phyloP scores from a whole-genome alignment of 805 yeast species.

The Lachancea mirantina region DNA sequence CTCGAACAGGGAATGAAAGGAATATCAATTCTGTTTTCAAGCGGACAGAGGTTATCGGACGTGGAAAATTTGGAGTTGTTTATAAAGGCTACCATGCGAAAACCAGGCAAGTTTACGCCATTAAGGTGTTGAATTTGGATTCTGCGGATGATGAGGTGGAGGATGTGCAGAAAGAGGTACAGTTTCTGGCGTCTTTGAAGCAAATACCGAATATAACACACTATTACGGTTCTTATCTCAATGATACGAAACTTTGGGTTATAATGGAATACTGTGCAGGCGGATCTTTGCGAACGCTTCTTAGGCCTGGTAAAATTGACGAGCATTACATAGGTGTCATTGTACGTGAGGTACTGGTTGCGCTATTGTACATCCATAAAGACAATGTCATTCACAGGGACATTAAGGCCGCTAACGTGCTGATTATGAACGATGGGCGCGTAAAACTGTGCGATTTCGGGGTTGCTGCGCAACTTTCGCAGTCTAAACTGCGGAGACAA shows the following conservation, averaged over 20 bases:
- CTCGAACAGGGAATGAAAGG: no score
- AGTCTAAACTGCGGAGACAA: slow-evolving; percentile 69
- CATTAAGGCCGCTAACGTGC: slow-evolving; percentile 90
- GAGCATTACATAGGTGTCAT: slow-evolving; percentile 81
- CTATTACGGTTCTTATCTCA: slow-evolving; percentile 80
- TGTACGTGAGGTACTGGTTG: slow-evolving; percentile 71
- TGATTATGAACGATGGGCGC: slow-evolving; percentile 80
- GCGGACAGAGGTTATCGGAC: slow-evolving; percentile 85
- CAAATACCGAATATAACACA: slow-evolving; percentile 88
- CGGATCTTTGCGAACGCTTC: slow-evolving; percentile 80
- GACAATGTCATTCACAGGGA: slow-evolving; percentile 94
- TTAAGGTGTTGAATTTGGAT: slow-evolving; percentile 86
- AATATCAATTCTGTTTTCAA: slow-evolving; percentile 44
- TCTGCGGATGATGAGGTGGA: slow-evolving; percentile 90
- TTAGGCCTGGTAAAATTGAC: slow-evolving; percentile 81
- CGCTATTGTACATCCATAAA: slow-evolving; percentile 73
- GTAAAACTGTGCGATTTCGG: slow-evolving; percentile 96
- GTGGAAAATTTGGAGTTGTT: slow-evolving; percentile 96
- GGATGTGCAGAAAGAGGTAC: slow-evolving; percentile 90
- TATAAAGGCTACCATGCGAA: slow-evolving; percentile 72
- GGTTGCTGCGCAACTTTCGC: slow-evolving; percentile 87
- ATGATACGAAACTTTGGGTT: slow-evolving; percentile 92
- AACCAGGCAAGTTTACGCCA: slow-evolving; percentile 79
- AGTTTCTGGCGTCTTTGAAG: slow-evolving; percentile 73
- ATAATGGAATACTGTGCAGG: slow-evolving; percentile 98